These are phyloP conservation scores for Saksenaea vasiformis DNA, from an alignment of 371 early-diverging fungal species.

Conservation along the genomic window DNA sequence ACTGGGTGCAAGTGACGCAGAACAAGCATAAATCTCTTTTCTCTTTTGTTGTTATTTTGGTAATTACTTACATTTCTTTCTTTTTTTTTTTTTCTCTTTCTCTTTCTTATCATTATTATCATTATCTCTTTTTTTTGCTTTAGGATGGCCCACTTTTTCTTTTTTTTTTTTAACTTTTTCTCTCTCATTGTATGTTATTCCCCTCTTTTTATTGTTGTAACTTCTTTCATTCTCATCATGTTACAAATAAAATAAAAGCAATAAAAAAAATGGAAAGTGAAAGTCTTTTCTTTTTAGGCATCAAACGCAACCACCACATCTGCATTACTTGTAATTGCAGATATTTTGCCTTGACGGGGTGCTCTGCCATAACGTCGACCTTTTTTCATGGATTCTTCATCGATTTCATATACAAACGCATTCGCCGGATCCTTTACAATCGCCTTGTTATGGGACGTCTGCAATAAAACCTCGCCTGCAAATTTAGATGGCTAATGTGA, in stretches of 20 bases:
- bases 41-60: neutral
- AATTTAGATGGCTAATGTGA: constrained; percentile 11
- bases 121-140: neutral
- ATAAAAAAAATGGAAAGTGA: neutral
- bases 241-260: neutral
- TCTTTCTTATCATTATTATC: neutral
- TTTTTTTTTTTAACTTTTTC: constrained; percentile 7
- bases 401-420: constrained; percentile 5
- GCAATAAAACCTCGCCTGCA: constrained; percentile 14
- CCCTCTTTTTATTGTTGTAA: constrained; percentile 1
- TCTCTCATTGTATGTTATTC: neutral
- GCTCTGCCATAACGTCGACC: constrained; percentile 10
- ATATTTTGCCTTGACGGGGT: constrained; percentile 1
- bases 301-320: constrained; percentile 19
- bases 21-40: constrained; percentile 3
- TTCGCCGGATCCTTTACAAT: constrained; percentile 3
- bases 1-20: constrained; percentile 20
- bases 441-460: constrained; percentile 11
- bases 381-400: constrained; percentile 7
- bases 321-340: constrained; percentile 10
- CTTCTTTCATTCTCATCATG: constrained; percentile 7
- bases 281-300: no score
- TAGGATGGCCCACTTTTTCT: neutral
- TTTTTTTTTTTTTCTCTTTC: neutral
- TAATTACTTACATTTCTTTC: neutral